Base-by-base conservation (phyloP, 352 stramenopile genomes). In the Phytophthora pistaciae region DNA sequence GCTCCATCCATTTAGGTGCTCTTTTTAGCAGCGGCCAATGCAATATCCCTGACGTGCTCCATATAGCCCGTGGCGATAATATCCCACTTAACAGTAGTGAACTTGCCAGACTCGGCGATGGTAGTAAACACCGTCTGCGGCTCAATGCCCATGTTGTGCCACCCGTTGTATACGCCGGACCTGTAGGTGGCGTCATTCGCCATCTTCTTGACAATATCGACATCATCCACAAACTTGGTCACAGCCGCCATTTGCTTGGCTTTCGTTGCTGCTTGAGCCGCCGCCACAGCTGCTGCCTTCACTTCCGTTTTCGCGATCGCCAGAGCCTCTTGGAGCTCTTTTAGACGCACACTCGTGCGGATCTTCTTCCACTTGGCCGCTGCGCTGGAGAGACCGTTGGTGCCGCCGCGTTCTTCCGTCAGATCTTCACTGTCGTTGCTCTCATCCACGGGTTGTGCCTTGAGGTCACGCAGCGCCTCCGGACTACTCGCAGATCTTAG, bases 301-400 rank as follows among this genome's bases (percentile, higher is more conserved):
- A 53, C 46, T 27, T 53, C 6, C 10, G 2, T 27, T 53, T 53
- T 53, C n/a, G n/a, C 46, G 46, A 53, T 53, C 20, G 46, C 25
- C 20, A 53, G 46, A 8, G 46, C 46, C 20, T 53, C 46, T 9
- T 53, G 9, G 3, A 53, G 46, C 46, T 53, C 46, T 20, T 53
- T 53, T 8, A 53, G 46, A 29, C 46, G 46, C 10, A 7, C 7
- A 53, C 46, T 27, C n/a, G 20, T 53, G n/a, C 46, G 46, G 18
- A 53, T 29, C 14, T 53, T 53, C 46, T 27, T 53, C 46, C 46
- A 53, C 46, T 53, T 53, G 46, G 25, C n/a, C 20, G 46, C 46
- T 9, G 46, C 46, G 8, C 20, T 53, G 9, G 46, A 53, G 3
- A 53, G 3, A 9, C 9, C 46, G 16, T 53, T 53, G 27, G 27